phyloP scores from a whole-genome alignment of 495 filamentous ascomycete species.

The Penicillium longicatenatum region DNA sequence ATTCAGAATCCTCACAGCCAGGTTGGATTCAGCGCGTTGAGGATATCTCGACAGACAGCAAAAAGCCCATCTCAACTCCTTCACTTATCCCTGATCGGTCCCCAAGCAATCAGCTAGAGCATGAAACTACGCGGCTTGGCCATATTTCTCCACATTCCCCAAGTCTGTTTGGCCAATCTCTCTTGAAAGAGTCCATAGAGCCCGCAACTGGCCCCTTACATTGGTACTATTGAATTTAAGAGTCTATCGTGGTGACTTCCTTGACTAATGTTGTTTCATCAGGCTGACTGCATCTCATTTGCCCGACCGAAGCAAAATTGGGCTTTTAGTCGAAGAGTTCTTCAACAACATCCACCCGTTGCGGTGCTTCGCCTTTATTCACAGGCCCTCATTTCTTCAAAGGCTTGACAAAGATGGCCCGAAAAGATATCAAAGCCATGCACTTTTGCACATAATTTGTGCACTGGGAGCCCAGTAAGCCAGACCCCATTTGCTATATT shows the following conservation, averaged over 20 bases:
- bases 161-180: background rate
- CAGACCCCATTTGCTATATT: background rate
- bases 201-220: background rate
- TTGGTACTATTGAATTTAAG: slow-evolving; percentile 5
- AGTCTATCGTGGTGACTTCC: background rate
- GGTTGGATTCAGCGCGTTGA: slow-evolving; percentile 29
- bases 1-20: slow-evolving; percentile 32
- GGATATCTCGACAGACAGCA: background rate
- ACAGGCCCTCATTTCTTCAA: slow-evolving; percentile 37
- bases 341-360: slow-evolving; percentile 41
- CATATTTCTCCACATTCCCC: slow-evolving; percentile 3
- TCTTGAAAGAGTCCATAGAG: slow-evolving; percentile 2
- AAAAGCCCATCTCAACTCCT: background rate
- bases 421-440: slow-evolving; percentile 14
- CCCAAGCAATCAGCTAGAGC: background rate
- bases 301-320: slow-evolving; percentile 23
- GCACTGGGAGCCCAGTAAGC: slow-evolving; percentile 40
- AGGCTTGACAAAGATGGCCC: slow-evolving; percentile 28
- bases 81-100: background rate
- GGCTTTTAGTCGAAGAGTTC: slow-evolving; percentile 35
- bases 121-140: background rate
- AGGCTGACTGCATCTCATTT: slow-evolving; percentile 27
- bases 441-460: slow-evolving; percentile 38
- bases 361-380: slow-evolving; percentile 39
- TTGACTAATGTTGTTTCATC: background rate